Evolutionary conservation across 306 rosid genomes (phyloP).

Genomic region (Hippophae rhamnoides): DNA sequence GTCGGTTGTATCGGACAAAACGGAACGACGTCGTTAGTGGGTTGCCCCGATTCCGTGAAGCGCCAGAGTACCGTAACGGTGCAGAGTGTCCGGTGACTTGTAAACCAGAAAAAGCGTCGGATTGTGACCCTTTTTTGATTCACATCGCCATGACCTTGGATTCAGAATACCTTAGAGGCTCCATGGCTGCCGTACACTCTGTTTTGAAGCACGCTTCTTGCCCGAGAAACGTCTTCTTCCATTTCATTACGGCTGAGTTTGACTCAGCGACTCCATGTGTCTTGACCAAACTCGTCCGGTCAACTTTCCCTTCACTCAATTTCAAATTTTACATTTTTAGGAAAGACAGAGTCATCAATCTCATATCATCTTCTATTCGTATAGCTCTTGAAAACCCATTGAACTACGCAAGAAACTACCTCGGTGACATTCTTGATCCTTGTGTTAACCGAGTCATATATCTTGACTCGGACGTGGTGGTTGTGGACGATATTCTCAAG

Average conservation of each 20-base stretch:
- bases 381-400: conserved; percentile 75
- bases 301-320: conserved; percentile 71
- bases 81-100: conserved; percentile 42
- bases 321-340: conserved; percentile 83
- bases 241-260: conserved; percentile 88
- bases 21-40: not conserved
- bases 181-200: conserved; percentile 86
- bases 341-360: conserved; percentile 70
- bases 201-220: conserved; percentile 82
- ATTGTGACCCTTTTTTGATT: conserved; percentile 63
- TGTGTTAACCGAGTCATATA: conserved; percentile 76
- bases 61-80: conserved; percentile 87
- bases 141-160: conserved; percentile 93
- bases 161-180: conserved; percentile 76
- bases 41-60: conserved; percentile 44
- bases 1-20: conserved; percentile 42
- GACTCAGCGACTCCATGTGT: conserved; percentile 64
- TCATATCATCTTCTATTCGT: conserved; percentile 76
- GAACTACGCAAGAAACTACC: conserved; percentile 84
- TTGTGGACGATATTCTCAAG: conserved; percentile 74
- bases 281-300: conserved; percentile 53
- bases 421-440: conserved; percentile 71
- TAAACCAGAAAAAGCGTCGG: conserved; percentile 11
- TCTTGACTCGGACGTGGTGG: conserved; percentile 70
- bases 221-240: conserved; percentile 80